phyloP scores from a whole-genome alignment of 164 flowering plant genomes.

The Vitis cinerea region DNA sequence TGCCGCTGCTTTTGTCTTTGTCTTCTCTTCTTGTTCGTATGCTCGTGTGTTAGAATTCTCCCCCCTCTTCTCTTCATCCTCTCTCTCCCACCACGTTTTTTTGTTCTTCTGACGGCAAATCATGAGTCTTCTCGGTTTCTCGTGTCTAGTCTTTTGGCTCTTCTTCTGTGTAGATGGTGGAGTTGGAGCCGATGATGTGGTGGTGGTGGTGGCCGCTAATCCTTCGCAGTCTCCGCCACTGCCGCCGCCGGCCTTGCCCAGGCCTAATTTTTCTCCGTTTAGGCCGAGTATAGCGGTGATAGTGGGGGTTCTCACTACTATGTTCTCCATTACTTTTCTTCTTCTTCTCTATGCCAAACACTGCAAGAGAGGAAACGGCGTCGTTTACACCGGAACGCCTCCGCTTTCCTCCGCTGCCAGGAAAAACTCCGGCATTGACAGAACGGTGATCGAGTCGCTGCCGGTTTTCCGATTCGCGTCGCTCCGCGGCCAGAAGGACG shows the following conservation, averaged over 20 bases:
- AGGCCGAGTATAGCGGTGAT: constrained; percentile 63
- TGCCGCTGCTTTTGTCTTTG: too few relatives aligned
- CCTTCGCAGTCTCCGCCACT: constrained; percentile 14
- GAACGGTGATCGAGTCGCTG: constrained; percentile 64
- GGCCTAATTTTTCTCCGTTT: constrained; percentile 29
- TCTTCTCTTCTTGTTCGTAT: too few relatives aligned
- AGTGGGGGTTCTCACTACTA: constrained; percentile 63
- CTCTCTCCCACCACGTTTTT: too few relatives aligned
- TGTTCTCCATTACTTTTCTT: constrained; percentile 74
- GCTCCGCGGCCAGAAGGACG: constrained; percentile 67
- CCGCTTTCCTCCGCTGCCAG: constrained; percentile 18
- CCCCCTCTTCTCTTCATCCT: too few relatives aligned
- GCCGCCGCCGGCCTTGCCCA: constrained; percentile 6
- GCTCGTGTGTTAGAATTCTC: too few relatives aligned
- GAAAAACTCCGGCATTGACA: constrained; percentile 72
- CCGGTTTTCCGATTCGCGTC: constrained; percentile 79
- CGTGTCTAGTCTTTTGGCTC: too few relatives aligned
- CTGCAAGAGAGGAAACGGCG: constrained; percentile 42
- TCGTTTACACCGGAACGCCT: background rate
- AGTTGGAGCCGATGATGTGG: background rate
- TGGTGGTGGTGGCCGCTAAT: background rate
- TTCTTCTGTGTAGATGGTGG: background rate
- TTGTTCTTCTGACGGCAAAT: background rate
- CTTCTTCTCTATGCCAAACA: constrained; percentile 84
- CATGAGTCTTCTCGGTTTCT: background rate